Conservation (phyloP, 192 early-diverging fungal species). For the Anaeromyces robustus region DNA sequence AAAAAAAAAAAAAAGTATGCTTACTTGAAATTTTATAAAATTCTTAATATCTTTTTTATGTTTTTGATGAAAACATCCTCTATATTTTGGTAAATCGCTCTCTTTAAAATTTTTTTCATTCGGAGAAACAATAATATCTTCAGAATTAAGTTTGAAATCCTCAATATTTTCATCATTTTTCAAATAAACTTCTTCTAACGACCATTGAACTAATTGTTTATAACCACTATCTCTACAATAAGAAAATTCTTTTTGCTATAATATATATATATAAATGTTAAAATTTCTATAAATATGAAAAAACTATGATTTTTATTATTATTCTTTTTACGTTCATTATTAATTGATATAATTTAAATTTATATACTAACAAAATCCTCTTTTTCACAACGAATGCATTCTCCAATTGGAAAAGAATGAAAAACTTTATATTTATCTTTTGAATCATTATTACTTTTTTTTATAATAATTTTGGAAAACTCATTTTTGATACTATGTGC, state of each 20-base stretch:
- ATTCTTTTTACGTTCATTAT: no score
- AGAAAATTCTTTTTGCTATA: background rate
- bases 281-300: no score
- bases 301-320: no score
- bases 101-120: background rate
- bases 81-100: background rate
- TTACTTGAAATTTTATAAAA: background rate
- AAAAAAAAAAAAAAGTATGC: background rate
- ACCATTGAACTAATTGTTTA: background rate
- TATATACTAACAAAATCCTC: background rate
- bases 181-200: background rate
- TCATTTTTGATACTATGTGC: background rate
- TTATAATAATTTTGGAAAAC: background rate
- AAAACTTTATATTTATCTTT: no score
- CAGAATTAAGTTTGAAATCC: background rate
- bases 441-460: background rate
- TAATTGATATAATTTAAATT: no score
- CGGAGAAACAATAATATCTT: background rate
- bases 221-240: background rate
- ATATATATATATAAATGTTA: background rate
- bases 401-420: background rate
- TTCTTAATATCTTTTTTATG: background rate
- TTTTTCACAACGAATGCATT: background rate
- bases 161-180: background rate
- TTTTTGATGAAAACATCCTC: background rate